A percentile compares a stretch with the other conserved stretches of the same genome.
Evolutionary conservation across 257 asterid genomes (phyloP).

Genomic region (Anisodus tanguticus): DNA sequence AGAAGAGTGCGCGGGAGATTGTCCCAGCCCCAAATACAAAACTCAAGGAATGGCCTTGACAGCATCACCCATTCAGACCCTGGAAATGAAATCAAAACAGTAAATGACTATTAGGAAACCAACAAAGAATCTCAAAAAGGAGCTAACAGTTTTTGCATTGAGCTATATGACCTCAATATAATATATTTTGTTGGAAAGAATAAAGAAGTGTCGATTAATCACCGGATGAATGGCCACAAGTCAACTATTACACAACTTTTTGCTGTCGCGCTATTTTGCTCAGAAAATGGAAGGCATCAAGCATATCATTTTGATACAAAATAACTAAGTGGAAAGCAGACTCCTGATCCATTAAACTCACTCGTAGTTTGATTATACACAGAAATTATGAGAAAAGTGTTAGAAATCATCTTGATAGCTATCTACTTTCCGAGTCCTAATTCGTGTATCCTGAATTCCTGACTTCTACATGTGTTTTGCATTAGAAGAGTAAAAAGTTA

Average conservation of each 20-base stretch:
- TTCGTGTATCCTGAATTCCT: not conserved
- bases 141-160: not conserved
- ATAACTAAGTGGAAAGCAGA: not conserved
- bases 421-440: not conserved
- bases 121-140: not conserved
- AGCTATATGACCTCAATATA: not conserved
- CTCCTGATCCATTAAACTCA: not conserved
- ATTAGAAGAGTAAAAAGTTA: not conserved
- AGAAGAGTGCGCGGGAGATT: conserved; percentile 96
- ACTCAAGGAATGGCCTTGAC: conserved; percentile 82
- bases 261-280: not conserved
- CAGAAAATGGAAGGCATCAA: not conserved
- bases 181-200: not conserved
- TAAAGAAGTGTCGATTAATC: not conserved
- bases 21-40: conserved; percentile 99
- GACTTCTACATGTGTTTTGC: not conserved
- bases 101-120: not conserved
- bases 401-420: not conserved
- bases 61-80: conserved; percentile 86
- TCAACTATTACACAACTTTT: not conserved
- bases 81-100: conserved; percentile 35
- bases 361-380: not conserved
- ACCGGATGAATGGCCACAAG: not conserved
- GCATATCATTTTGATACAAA: not conserved
- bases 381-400: not conserved